These are phyloP conservation scores for Aspergillus nomiae DNA, from an alignment of 2,329 filamentous ascomycete genomes.

Conservation along the genomic window DNA sequence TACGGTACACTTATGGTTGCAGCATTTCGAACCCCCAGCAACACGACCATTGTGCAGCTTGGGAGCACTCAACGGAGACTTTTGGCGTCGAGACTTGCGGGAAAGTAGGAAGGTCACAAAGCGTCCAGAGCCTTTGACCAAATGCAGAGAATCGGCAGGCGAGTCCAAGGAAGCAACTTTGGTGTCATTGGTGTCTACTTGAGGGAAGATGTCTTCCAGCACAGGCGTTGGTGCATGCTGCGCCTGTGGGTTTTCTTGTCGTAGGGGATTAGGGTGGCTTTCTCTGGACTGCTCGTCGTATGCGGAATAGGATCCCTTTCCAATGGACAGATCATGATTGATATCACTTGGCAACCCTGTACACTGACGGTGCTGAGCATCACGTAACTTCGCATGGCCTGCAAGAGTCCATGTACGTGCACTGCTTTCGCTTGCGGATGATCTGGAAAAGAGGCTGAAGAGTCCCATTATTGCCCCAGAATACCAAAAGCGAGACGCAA, in stretches of 20 bases:
- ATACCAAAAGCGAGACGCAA: not conserved
- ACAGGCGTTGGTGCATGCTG: not conserved
- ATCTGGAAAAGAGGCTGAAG: conserved; percentile 14
- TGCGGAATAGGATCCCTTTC: not conserved
- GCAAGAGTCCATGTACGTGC: not conserved
- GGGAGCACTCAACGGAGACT: not conserved
- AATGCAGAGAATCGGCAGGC: conserved; percentile 7
- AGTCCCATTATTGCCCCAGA: conserved; percentile 13
- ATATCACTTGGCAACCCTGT: not conserved
- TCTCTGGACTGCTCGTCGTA: not conserved
- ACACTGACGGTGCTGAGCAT: not conserved
- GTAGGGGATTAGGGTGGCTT: not conserved
- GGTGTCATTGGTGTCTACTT: not conserved
- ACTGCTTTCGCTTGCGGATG: conserved; percentile 8
- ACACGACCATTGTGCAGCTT: not conserved
- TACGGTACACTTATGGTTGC: not conserved
- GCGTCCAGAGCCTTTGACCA: conserved; percentile 14
- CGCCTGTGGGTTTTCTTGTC: not conserved
- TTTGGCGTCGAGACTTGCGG: conserved; percentile 15
- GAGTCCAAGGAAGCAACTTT: not conserved
- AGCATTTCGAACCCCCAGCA: too few species aligned
- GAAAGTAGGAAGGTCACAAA: conserved; percentile 22
- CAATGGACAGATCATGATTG: not conserved
- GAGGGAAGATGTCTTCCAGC: not conserved
- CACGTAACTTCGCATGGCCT: not conserved